A percentile compares a stretch with the other conserved stretches of the same genome.
Conservation (phyloP, 441 rosid species). For the Syzygium malaccense region DNA sequence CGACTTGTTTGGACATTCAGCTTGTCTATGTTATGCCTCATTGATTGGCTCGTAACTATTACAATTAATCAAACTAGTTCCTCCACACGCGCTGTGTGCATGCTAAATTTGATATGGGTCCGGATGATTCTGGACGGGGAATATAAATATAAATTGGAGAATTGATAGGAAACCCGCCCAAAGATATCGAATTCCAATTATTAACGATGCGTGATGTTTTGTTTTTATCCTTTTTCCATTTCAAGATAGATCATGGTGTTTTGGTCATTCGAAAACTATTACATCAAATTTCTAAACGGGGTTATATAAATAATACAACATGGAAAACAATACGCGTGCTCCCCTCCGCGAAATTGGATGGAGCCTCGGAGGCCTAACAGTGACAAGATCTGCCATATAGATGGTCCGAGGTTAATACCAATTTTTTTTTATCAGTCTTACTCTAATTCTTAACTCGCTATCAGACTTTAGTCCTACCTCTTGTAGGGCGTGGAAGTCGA, state of each 20-base stretch:
- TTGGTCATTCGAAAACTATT: background rate
- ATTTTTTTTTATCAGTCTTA: too few species aligned
- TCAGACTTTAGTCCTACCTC: too few species aligned
- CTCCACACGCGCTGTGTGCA: accelerated
- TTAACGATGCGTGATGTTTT: background rate
- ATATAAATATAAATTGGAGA: background rate
- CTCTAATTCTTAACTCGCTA: too few species aligned
- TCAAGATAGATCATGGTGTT: background rate
- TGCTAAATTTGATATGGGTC: too few species aligned
- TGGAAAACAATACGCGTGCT: background rate
- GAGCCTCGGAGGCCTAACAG: background rate
- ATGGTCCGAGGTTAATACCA: background rate
- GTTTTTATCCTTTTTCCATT: background rate
- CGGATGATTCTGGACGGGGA: background rate
- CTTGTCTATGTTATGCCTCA: background rate
- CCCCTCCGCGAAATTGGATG: background rate
- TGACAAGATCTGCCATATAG: background rate
- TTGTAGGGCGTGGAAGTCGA: accelerated
- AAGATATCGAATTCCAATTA: background rate
- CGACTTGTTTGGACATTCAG: background rate
- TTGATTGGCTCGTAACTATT: background rate
- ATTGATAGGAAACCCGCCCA: background rate
- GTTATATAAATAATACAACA: background rate
- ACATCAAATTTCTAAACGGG: background rate
- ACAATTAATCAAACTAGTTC: background rate